Percentiles rank a stretch among this genome's conserved stretches.
Evolutionary conservation across 495 filamentous ascomycete genomes (phyloP).

Genomic region (Letharia columbiana): DNA sequence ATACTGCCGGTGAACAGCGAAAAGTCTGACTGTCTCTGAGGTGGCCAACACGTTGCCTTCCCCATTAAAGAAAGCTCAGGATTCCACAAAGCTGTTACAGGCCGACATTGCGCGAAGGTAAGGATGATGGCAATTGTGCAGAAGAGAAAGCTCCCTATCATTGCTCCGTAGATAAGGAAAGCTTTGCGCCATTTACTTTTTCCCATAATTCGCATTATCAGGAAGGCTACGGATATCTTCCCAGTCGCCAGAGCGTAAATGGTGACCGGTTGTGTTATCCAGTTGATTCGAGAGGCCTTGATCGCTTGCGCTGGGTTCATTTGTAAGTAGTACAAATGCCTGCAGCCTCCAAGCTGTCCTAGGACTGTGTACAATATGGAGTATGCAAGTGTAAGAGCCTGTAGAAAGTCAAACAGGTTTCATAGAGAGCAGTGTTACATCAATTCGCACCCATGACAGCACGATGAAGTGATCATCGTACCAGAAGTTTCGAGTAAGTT

Average conservation of each 20-base stretch:
- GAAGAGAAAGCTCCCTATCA: no score
- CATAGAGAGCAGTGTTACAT: neutral
- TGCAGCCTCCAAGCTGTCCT: constrained; percentile 2
- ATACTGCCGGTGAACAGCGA: no score
- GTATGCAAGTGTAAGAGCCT: neutral
- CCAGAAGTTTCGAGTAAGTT: constrained; percentile 37
- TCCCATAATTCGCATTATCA: constrained; percentile 18
- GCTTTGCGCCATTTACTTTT: constrained; percentile 14
- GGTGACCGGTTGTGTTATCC: constrained; percentile 21
- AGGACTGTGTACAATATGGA: neutral
- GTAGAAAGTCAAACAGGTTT: no score
- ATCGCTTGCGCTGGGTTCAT: neutral
- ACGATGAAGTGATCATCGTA: constrained; percentile 45
- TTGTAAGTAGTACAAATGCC: constrained; percentile 10
- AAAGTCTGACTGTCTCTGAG: constrained; percentile 27
- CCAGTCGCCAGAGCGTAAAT: constrained; percentile 20
- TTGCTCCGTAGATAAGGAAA: constrained; percentile 10
- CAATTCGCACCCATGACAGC: constrained; percentile 25
- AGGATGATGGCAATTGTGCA: no score
- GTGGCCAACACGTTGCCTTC: constrained; percentile 29
- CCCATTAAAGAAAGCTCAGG: constrained; percentile 36
- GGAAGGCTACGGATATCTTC: constrained; percentile 21
- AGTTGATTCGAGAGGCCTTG: constrained; percentile 28
- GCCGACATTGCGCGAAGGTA: no score
- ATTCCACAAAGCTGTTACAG: no score